Percentiles rank a stretch among this genome's conserved stretches.
These are phyloP conservation scores for Leptographium procerum DNA, from an alignment of 2,329 filamentous ascomycete genomes.

Conservation along the genomic window DNA sequence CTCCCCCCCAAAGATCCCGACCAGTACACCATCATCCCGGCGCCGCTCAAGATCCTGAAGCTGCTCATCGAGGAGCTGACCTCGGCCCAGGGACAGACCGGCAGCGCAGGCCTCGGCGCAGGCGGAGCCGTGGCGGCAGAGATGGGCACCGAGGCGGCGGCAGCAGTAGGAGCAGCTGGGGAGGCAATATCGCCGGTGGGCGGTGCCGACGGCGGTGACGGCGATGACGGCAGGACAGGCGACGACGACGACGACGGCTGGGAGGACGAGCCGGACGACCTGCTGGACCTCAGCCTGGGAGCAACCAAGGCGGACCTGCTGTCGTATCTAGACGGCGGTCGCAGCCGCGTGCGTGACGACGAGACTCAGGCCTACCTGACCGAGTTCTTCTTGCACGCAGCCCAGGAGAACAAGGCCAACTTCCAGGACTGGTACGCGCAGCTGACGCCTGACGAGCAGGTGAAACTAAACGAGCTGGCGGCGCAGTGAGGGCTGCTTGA, in stretches of 20 bases:
- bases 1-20: conserved; percentile 56
- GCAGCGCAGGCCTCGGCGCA: conserved; percentile 16
- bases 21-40: conserved; percentile 76
- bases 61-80: conserved; percentile 85
- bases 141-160: conserved; percentile 24
- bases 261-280: conserved; percentile 78
- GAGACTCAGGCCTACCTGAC: conserved; percentile 79
- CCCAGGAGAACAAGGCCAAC: conserved; percentile 42
- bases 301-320: conserved; percentile 67
- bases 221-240: conserved; percentile 25
- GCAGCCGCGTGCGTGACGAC: conserved; percentile 64
- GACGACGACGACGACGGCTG: conserved; percentile 59
- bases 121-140: conserved; percentile 44
- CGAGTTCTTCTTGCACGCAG: conserved; percentile 62
- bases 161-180: background rate
- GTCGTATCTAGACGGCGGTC: conserved; percentile 55
- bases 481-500: conserved; percentile 12
- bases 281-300: conserved; percentile 63
- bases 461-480: conserved; percentile 42
- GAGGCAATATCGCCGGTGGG: conserved; percentile 17
- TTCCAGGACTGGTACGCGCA: conserved; percentile 47
- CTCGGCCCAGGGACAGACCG: conserved; percentile 58
- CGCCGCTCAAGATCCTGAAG: conserved; percentile 91
- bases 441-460: conserved; percentile 44
- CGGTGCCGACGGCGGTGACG: background rate